Percentiles rank a stretch among this genome's conserved stretches.
Conservation (phyloP, 305 asterid genomes). For the Fraxinus sp. region DNA sequence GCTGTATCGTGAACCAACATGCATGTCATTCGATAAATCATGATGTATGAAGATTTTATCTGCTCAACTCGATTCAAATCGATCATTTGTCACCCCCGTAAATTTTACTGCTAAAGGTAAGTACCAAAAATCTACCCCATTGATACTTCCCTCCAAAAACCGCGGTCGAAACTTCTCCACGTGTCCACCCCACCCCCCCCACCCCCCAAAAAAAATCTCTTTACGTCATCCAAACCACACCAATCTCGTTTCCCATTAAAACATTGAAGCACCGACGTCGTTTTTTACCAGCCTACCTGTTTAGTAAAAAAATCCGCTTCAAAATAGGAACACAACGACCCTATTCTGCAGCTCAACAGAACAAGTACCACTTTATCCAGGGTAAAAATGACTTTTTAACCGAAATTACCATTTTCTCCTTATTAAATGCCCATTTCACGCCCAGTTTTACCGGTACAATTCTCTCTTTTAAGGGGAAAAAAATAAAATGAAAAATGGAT, state of each 20-base stretch:
- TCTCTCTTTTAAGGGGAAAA: background rate
- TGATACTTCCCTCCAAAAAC: background rate
- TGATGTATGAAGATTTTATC: background rate
- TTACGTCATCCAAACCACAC: background rate
- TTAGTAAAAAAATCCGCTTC: background rate
- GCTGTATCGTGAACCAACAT: background rate
- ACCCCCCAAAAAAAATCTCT: background rate
- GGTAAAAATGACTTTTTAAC: background rate
- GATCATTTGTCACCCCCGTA: background rate
- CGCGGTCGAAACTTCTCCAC: background rate
- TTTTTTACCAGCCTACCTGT: background rate
- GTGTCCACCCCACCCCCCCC: background rate
- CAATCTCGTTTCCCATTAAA: background rate
- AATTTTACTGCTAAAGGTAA: background rate
- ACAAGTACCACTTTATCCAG: slow-evolving; percentile 27
- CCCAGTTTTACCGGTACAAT: background rate
- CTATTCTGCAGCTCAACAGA: slow-evolving; percentile 27
- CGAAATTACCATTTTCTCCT: background rate
- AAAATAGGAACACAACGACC: slow-evolving; percentile 29
- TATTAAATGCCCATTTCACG: background rate
- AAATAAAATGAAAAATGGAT: slow-evolving; percentile 13
- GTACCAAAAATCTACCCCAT: background rate
- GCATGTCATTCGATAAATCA: background rate
- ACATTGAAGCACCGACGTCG: background rate
- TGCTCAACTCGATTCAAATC: background rate